Evolutionary conservation across 108 stramenopile species (phyloP), one percentile per base, ranked within the genome.

Genomic region (Nannochloropsis gaditana): DNA sequence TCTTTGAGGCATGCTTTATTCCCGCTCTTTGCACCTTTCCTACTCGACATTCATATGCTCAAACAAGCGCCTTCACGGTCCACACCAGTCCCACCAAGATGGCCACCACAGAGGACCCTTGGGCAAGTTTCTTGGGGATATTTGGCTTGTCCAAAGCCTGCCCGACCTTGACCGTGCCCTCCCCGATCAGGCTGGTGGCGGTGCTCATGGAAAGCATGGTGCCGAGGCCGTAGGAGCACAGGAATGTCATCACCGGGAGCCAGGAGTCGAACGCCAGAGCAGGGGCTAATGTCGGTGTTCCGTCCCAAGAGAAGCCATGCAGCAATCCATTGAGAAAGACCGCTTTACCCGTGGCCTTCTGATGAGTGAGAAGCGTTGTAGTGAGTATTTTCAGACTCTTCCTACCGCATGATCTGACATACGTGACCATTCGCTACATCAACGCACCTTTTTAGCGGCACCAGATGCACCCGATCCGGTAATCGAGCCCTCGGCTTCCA

Each of bases 301-400:
- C 97, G 86, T 98, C 97, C 96, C 96, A 96, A 11, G 93, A 94
- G 85, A 98, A 96, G 11, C 97, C 97, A 85, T 97, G 96, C 79
- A 98, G 87, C 11, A 96, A 84, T 11, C 97, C 97, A 87, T 98
- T 98, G 89, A 97, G 92, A 11, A 98, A 88, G n/a, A 98, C 94
- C 19, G 97, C 94, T 50, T 93, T 73, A n/a, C 59, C n/a, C 59
- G 59, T n/a, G 6, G 59, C 59, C 59, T 73, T n/a, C 59, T 73
- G 6, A n/a, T 73, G 47, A 73, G 59, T 15, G 5, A 73, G 59
- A n/a, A 73, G 5, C 5, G 59, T 73, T 73, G 59, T 73, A 73
- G 19, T 73, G 4, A 73, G 6, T 4, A 73, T 73, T 73, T 2
- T 31, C 31, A 31, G 31, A 73, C 59, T n/a, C n/a, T 73, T n/a